phyloP scores from a whole-genome alignment of 2,329 filamentous ascomycete genomes.

The Cladorrhinum sp. region DNA sequence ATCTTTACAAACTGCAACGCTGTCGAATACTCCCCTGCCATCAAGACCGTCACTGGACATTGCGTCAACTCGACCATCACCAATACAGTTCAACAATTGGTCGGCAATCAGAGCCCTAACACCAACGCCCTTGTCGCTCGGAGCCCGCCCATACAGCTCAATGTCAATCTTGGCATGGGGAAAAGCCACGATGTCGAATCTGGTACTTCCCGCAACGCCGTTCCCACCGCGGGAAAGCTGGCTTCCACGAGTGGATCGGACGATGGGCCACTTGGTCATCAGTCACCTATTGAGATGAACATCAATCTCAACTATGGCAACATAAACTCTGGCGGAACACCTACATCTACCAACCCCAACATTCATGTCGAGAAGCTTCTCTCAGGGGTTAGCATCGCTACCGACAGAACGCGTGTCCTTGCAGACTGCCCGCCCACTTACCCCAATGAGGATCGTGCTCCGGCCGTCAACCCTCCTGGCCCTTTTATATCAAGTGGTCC shows the following conservation, averaged over 20 bases:
- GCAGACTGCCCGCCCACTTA: constrained; percentile 9
- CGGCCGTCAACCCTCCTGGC: constrained; percentile 1
- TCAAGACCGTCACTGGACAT: constrained; percentile 10
- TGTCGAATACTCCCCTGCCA: constrained; percentile 11
- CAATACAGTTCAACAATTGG: constrained; percentile 6
- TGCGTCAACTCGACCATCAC: constrained; percentile 13
- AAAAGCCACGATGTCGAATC: neutral
- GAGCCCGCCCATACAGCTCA: constrained; percentile 13
- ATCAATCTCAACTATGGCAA: constrained; percentile 18
- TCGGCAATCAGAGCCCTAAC: neutral
- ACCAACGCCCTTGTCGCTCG: constrained; percentile 5
- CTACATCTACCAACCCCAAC: constrained; percentile 11
- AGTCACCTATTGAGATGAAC: constrained; percentile 16
- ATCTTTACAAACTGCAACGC: constrained; percentile 20
- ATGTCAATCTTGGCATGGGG: constrained; percentile 13
- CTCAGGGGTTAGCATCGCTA: neutral
- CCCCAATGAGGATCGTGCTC: neutral
- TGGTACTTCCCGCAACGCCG: neutral
- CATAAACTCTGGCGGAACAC: neutral
- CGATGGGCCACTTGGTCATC: neutral
- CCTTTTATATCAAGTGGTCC: constrained; percentile 12
- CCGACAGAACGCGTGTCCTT: constrained; percentile 7
- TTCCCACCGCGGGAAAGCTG: constrained; percentile 4
- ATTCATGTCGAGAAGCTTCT: constrained; percentile 9
- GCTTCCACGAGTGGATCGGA: neutral